phyloP scores from a whole-genome alignment of 2,329 filamentous ascomycete genomes.

The Neofusicoccum umdonicola region DNA sequence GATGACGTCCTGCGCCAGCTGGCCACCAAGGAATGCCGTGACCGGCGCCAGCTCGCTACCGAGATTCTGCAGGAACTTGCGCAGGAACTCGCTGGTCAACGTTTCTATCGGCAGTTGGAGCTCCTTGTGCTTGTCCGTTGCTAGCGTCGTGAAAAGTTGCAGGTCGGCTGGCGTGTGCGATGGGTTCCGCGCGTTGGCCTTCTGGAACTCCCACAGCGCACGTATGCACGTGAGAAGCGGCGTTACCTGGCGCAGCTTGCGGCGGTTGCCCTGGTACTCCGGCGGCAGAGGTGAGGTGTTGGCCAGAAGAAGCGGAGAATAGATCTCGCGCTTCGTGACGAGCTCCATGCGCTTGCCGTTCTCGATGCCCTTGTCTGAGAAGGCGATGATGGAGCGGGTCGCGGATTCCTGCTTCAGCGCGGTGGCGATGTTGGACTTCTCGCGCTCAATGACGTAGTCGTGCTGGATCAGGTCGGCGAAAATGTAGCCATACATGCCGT shows the following conservation, averaged over 20 bases:
- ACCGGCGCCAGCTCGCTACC: slow-evolving; percentile 82
- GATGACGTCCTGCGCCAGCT: slow-evolving; percentile 93
- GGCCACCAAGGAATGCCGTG: slow-evolving; percentile 82
- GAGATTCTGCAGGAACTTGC: slow-evolving; percentile 83
- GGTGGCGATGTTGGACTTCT: slow-evolving; percentile 70
- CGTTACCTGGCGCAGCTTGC: slow-evolving; percentile 72
- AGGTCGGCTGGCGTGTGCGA: slow-evolving; percentile 63
- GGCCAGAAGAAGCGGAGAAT: slow-evolving; percentile 83
- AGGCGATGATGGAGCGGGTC: slow-evolving; percentile 72
- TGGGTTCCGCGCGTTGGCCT: slow-evolving; percentile 38
- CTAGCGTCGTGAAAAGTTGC: slow-evolving; percentile 71
- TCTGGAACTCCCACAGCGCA: slow-evolving; percentile 85
- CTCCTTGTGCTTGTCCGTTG: slow-evolving; percentile 73
- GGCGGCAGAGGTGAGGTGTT: slow-evolving; percentile 69
- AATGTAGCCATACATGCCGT: slow-evolving; percentile 92
- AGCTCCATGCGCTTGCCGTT: slow-evolving; percentile 71
- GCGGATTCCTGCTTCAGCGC: slow-evolving; percentile 65
- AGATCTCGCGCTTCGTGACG: slow-evolving; percentile 87
- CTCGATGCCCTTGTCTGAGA: slow-evolving; percentile 63
- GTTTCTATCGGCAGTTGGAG: slow-evolving; percentile 48
- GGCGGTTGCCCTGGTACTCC: slow-evolving; percentile 67
- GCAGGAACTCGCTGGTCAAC: slow-evolving; percentile 61
- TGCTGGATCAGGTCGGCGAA: slow-evolving; percentile 92
- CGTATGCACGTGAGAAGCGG: slow-evolving; percentile 82
- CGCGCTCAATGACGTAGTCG: slow-evolving; percentile 83